Base-by-base conservation (phyloP, 148 eudicot species). In the Rhododendron ovatum region DNA sequence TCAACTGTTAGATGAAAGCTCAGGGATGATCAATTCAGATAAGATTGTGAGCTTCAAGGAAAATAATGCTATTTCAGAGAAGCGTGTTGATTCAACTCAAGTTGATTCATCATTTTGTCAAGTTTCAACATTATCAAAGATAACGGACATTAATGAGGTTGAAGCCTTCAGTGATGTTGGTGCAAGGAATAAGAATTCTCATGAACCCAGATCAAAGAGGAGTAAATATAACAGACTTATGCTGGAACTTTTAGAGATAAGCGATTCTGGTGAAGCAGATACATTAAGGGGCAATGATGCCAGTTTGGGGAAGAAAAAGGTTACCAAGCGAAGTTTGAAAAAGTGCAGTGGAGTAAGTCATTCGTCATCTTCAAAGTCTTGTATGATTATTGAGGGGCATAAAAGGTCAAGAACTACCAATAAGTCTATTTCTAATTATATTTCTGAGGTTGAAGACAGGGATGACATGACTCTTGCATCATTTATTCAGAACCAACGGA, bases 401-500 rank as follows among this genome's bases (percentile, higher is more conserved):
- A 37, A 82, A 24, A 83, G 50, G 67, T 37, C 78, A 73, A 55
- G 86, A 10, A 50, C 51, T 51, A 22, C 53, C 20, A 57, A 51
- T 28, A 48, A 69, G 76, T 28, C 47, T 26, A 24, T 50, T 78
- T 81, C 80, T 20, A 33, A 55, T 5, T 7, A 65, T 71, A 77
- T 24, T 12, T 45, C 5, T 10, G 82, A 63, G 57, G 26, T 37
- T 50, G 80, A 41, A 39, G 86, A 20, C 3, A 83, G 43, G 51
- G 86, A 86, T 47, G 87, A 84, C 77, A 74, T 45, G 87, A 90
- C 87, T 24, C 83, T 88, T 57, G 85, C 89, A 65, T 81, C 45
- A 78, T 90, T 88, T 73, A 9, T 87, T 84, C 59, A 80, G 47
- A 71, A 51, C 5, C 47, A 47, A 39, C 26, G 24, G 87, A 84